Percentiles rank a stretch among this genome's conserved stretches.
Evolutionary conservation across 768 basidiomycete genomes (phyloP).

Genomic region (Hirschioporus abietinus): DNA sequence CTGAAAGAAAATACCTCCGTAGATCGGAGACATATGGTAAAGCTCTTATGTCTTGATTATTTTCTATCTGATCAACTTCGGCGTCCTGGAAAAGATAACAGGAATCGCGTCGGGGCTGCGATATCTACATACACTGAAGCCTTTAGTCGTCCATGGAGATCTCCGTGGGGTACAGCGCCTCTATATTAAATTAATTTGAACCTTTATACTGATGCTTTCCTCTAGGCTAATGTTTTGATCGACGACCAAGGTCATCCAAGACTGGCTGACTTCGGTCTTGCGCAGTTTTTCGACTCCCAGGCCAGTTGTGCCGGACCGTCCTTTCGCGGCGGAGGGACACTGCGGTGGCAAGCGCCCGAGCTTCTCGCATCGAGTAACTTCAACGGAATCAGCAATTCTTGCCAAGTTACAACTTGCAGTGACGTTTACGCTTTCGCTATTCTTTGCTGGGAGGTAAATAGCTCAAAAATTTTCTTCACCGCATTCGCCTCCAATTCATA

Average conservation of each 20-base stretch:
- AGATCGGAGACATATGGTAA: background rate
- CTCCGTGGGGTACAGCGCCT: background rate
- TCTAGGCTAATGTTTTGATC: conserved; percentile 52
- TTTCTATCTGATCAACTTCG: background rate
- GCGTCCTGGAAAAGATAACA: background rate
- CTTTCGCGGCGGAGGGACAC: conserved; percentile 19
- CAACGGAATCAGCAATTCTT: background rate
- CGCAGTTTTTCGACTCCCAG: conserved; percentile 48
- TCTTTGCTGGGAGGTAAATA: conserved; percentile 50
- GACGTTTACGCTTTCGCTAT: conserved; percentile 58
- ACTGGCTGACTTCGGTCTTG: conserved; percentile 59
- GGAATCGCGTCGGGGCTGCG: background rate
- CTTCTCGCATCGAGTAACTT: background rate
- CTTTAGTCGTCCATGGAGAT: background rate
- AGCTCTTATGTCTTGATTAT: background rate
- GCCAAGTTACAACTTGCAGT: conserved; percentile 39
- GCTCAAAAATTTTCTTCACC: background rate
- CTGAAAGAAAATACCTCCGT: background rate
- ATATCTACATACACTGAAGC: background rate
- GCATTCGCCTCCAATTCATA: background rate
- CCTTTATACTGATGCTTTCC: background rate
- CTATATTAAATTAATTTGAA: background rate
- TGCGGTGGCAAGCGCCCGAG: conserved; percentile 56
- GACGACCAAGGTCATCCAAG: conserved; percentile 45
- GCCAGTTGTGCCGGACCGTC: conserved; percentile 20